A percentile compares a stretch with the other conserved stretches of the same genome.
Conservation (phyloP, 441 rosid species). For the Pelargonium fulgidum region DNA sequence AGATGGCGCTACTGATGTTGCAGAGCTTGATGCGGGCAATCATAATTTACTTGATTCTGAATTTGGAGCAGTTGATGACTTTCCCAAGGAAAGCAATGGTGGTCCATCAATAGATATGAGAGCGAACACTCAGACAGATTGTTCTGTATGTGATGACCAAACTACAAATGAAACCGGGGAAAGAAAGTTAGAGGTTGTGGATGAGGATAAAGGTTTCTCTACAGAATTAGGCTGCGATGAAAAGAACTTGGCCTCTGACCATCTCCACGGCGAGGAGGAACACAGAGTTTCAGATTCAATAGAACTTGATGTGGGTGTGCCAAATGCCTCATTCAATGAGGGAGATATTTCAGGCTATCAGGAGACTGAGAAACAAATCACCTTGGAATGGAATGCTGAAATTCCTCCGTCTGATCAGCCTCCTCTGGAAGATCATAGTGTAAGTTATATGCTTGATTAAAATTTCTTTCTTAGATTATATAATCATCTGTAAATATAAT, state of each 20-base stretch:
- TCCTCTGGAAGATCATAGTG: slow-evolving; percentile 34
- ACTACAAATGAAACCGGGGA: slow-evolving; percentile 29
- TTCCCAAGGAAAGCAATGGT: slow-evolving; percentile 39
- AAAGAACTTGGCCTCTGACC: slow-evolving; percentile 23
- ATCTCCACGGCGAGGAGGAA: slow-evolving; percentile 32
- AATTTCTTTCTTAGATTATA: not conserved
- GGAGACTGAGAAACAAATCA: slow-evolving; percentile 34
- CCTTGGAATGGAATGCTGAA: slow-evolving; percentile 31
- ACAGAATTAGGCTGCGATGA: slow-evolving; percentile 33
- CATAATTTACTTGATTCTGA: slow-evolving; percentile 35
- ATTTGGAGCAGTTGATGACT: slow-evolving; percentile 32
- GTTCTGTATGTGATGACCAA: slow-evolving; percentile 33
- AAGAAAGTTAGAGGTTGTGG: slow-evolving; percentile 20
- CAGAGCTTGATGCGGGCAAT: slow-evolving; percentile 28
- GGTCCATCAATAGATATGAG: slow-evolving; percentile 32
- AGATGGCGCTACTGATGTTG: slow-evolving; percentile 29
- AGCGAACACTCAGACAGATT: slow-evolving; percentile 29
- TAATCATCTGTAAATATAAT: too few species aligned
- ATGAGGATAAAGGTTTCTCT: slow-evolving; percentile 29
- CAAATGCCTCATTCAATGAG: slow-evolving; percentile 25
- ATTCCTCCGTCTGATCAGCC: slow-evolving; percentile 26
- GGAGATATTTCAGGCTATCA: slow-evolving; percentile 28
- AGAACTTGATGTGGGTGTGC: slow-evolving; percentile 26
- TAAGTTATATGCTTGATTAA: slow-evolving; percentile 33
- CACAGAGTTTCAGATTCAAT: slow-evolving; percentile 19